Conservation (phyloP, 129 eudicot species). For the Silybum marianum region DNA sequence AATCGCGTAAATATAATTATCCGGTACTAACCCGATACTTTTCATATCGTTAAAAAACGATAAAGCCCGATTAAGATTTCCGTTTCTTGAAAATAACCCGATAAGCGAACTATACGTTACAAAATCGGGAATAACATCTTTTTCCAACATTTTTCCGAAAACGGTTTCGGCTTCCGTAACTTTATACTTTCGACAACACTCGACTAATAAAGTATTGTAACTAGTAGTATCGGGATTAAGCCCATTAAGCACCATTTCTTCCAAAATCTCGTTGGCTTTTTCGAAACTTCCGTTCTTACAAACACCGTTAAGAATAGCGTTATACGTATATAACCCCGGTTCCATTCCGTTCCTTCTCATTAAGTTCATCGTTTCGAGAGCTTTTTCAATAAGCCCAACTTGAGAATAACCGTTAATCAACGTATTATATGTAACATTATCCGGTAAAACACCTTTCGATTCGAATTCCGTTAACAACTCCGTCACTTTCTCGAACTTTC, state of each 20-base stretch:
- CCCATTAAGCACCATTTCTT: conserved; percentile 54
- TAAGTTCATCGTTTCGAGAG: conserved; percentile 40
- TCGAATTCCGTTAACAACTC: conserved; percentile 51
- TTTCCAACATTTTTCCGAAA: conserved; percentile 50
- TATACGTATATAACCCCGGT: conserved; percentile 65
- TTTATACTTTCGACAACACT: conserved; percentile 51
- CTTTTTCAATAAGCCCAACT: conserved; percentile 57
- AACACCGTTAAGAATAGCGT: conserved; percentile 62
- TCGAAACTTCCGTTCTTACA: conserved; percentile 54
- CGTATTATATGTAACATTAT: conserved; percentile 80
- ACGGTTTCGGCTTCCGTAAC: conserved; percentile 45
- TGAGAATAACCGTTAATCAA: conserved; percentile 61
- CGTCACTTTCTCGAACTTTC: conserved; percentile 40
- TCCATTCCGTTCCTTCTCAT: conserved; percentile 54
- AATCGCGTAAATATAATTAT: conserved; percentile 68
- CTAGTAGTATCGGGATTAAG: conserved; percentile 61
- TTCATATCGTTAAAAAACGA: conserved; percentile 58
- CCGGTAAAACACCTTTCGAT: conserved; percentile 57
- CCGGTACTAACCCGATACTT: conserved; percentile 58
- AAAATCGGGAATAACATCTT: conserved; percentile 54
- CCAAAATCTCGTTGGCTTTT: conserved; percentile 54
- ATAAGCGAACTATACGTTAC: conserved; percentile 68
- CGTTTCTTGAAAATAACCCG: conserved; percentile 59
- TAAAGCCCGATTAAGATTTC: conserved; percentile 57
- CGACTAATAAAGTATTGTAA: conserved; percentile 66